A percentile compares a stretch with the other conserved stretches of the same genome.
Conservation (phyloP, 148 eudicot genomes). For the Pouteria glomerata region DNA sequence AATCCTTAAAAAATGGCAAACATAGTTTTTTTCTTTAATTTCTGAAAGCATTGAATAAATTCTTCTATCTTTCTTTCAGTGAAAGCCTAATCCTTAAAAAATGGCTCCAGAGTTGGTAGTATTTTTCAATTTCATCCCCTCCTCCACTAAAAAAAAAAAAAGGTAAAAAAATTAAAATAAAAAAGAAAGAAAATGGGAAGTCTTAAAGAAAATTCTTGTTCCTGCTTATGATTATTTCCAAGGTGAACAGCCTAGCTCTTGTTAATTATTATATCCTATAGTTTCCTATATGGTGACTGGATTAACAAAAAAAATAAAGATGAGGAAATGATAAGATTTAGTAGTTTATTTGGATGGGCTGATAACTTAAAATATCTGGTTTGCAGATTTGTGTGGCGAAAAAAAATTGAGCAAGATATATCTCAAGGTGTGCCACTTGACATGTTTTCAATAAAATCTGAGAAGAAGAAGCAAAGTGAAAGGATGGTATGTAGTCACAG, state of each 20-base stretch:
- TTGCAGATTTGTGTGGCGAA: slow-evolving; percentile 78
- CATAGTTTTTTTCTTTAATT: no score
- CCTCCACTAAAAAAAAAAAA: no score
- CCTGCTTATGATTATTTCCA: not conserved
- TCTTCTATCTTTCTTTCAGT: no score
- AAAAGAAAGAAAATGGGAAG: no score
- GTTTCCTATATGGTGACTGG: not conserved
- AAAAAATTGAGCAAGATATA: slow-evolving; percentile 79
- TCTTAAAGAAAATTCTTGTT: not conserved
- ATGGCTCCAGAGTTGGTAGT: no score
- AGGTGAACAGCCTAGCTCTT: slow-evolving; percentile 1
- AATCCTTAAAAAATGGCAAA: no score
- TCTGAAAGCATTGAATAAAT: no score
- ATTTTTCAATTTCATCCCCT: no score
- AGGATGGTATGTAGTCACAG: slow-evolving; percentile 46
- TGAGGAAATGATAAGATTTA: not conserved
- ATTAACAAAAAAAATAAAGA: slow-evolving; percentile 1
- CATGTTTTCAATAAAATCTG: slow-evolving; percentile 58
- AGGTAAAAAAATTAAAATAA: no score
- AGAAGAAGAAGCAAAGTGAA: slow-evolving; percentile 75
- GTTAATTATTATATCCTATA: no score
- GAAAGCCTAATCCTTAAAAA: no score
- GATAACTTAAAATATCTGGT: not conserved
- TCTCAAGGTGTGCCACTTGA: slow-evolving; percentile 69
- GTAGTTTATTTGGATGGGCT: slow-evolving; percentile 1